Conservation (phyloP, 495 filamentous ascomycete species). For the Podospora comata region DNA sequence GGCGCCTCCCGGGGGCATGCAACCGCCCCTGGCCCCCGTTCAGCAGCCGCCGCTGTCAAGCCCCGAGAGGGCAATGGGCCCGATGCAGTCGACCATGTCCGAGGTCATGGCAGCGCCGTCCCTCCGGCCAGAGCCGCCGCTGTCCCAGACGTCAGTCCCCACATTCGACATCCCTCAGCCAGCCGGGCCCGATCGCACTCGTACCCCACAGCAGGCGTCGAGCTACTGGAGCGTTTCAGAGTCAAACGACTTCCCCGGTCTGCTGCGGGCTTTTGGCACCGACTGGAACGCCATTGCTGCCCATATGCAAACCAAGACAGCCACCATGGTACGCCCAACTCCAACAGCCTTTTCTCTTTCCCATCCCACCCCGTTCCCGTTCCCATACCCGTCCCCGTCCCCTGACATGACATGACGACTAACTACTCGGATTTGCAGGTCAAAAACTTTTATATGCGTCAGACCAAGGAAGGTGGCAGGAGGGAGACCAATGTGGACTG, state of each 20-base stretch:
- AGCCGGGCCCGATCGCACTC: slow-evolving; percentile 41
- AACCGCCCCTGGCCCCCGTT: slow-evolving; percentile 38
- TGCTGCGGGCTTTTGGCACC: slow-evolving; percentile 80
- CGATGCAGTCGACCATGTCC: slow-evolving; percentile 36
- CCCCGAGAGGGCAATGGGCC: slow-evolving; percentile 36
- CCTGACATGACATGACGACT: not conserved
- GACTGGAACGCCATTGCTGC: slow-evolving; percentile 82
- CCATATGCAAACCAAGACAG: slow-evolving; percentile 88
- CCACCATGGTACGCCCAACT: slow-evolving; percentile 71
- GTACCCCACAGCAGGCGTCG: slow-evolving; percentile 63
- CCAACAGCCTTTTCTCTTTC: not conserved
- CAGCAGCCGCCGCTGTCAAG: slow-evolving; percentile 34
- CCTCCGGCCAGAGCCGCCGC: slow-evolving; percentile 47
- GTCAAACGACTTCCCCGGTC: slow-evolving; percentile 71
- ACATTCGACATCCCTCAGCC: slow-evolving; percentile 43
- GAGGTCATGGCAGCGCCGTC: slow-evolving; percentile 51
- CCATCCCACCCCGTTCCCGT: not conserved
- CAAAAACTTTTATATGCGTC: slow-evolving; percentile 84
- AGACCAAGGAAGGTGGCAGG: slow-evolving; percentile 65
- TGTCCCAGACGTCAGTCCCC: slow-evolving; percentile 34
- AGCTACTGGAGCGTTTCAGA: slow-evolving; percentile 99
- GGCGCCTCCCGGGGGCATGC: slow-evolving; percentile 33
- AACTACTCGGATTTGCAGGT: slow-evolving; percentile 54
- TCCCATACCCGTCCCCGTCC: not conserved
- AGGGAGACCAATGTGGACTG: slow-evolving; percentile 55